Evolutionary conservation across 2,329 filamentous ascomycete species (phyloP).

Genomic region (Sarocladium kiliense): DNA sequence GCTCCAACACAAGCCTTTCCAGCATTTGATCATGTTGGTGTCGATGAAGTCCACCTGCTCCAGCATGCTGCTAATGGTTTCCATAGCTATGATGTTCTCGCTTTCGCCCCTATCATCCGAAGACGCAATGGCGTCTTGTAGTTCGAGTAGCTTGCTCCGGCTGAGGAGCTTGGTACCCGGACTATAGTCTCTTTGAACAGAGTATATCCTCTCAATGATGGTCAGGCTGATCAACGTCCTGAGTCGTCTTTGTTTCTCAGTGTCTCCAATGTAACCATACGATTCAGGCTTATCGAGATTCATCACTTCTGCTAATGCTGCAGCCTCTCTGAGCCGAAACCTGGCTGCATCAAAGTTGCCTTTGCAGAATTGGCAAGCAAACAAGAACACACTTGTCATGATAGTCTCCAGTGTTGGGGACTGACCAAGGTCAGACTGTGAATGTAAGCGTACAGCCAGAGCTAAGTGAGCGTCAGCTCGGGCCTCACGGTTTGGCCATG

Average conservation of each 20-base stretch:
- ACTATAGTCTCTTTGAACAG: not conserved
- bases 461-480: not conserved
- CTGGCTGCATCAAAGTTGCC: constrained; percentile 2
- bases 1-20: not conserved
- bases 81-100: constrained; percentile 1
- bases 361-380: constrained; percentile 6
- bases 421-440: not conserved
- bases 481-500: not conserved
- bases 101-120: not conserved
- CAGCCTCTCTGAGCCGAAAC: not conserved
- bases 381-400: constrained; percentile 1
- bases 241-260: not conserved
- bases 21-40: constrained; percentile 3
- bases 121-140: not conserved
- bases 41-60: constrained; percentile 6
- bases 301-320: not conserved
- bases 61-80: not conserved
- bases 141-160: not conserved
- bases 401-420: not conserved
- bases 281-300: constrained; percentile 1
- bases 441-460: constrained; percentile 1
- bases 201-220: not conserved
- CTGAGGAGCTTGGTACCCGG: not conserved
- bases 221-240: not conserved
- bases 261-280: constrained; percentile 1